Conservation (phyloP, 208 protist species). For the Balamuthia mandrillaris region DNA sequence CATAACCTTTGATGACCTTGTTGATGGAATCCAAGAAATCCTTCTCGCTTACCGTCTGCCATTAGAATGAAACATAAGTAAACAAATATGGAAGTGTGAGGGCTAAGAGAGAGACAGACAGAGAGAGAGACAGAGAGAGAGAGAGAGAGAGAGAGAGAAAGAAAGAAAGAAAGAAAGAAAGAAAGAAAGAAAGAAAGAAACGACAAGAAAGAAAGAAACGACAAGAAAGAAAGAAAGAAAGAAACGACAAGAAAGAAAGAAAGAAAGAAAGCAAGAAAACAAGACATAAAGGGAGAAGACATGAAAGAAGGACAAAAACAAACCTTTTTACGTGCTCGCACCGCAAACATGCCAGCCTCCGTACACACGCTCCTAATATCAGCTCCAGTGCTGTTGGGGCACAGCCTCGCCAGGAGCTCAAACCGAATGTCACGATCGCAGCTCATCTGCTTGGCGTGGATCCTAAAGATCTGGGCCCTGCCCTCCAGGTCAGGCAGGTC, state of each 20-base stretch:
- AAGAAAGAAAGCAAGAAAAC: background rate
- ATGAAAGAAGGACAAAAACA: background rate
- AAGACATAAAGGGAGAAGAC: background rate
- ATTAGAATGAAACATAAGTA: background rate
- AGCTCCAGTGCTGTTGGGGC: conserved; percentile 96
- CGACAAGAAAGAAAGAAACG: background rate
- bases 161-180: background rate
- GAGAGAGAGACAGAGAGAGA: too few species aligned
- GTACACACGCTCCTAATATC: conserved; percentile 98
- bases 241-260: background rate
- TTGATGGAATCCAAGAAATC: conserved; percentile 99
- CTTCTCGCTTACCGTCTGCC: conserved; percentile 94
- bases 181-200: background rate
- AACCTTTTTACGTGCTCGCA: conserved; percentile 94
- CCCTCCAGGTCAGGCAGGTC: conserved; percentile 95
- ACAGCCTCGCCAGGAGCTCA: conserved; percentile 97
- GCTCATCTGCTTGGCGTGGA: conserved; percentile 96
- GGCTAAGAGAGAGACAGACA: too few species aligned
- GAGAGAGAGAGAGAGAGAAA: too few species aligned
- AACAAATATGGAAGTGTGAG: too few species aligned
- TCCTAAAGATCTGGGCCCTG: conserved; percentile 95
- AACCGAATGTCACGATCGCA: conserved; percentile 96
- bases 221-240: background rate
- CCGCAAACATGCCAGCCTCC: conserved; percentile 99
- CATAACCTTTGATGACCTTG: conserved; percentile 99